Conservation (phyloP, 2,329 filamentous ascomycete genomes). For the Septoria linicola region DNA sequence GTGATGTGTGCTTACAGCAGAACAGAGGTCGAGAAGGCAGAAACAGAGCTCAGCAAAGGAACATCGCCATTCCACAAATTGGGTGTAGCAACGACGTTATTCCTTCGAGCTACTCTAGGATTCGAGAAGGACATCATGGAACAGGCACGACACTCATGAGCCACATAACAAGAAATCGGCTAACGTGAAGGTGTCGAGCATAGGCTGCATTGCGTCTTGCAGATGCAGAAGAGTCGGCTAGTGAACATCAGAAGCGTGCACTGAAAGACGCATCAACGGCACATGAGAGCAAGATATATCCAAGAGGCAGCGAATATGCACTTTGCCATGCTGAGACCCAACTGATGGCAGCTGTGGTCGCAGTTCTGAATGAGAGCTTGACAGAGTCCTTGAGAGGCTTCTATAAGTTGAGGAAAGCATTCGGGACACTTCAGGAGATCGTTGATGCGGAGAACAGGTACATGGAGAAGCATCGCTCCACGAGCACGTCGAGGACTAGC, state of each 20-base stretch:
- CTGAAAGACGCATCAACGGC: slow-evolving; percentile 59
- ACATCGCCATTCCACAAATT: slow-evolving; percentile 86
- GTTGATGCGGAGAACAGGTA: slow-evolving; percentile 70
- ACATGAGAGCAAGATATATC: slow-evolving; percentile 66
- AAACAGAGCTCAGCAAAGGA: slow-evolving; percentile 67
- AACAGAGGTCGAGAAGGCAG: slow-evolving; percentile 75
- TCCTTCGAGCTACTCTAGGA: slow-evolving; percentile 81
- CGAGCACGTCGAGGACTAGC: slow-evolving; percentile 6
- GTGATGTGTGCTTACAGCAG: slow-evolving; percentile 28
- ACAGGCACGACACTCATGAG: slow-evolving; percentile 45
- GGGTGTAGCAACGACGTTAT: slow-evolving; percentile 75
- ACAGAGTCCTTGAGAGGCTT: slow-evolving; percentile 90
- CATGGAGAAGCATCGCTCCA: slow-evolving; percentile 40
- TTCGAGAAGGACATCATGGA: slow-evolving; percentile 91
- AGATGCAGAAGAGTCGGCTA: slow-evolving; percentile 73
- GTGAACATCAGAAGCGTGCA: slow-evolving; percentile 70
- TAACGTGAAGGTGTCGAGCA: neutral
- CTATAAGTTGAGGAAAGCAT: slow-evolving; percentile 88
- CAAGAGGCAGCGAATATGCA: slow-evolving; percentile 80
- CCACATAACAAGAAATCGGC: neutral
- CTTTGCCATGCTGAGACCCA: slow-evolving; percentile 82
- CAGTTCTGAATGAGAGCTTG: slow-evolving; percentile 86
- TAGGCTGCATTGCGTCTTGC: slow-evolving; percentile 66
- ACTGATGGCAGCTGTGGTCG: slow-evolving; percentile 84
- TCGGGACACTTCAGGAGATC: slow-evolving; percentile 75